Percentiles rank a stretch among this genome's conserved stretches.
phyloP scores from a whole-genome alignment of 257 asterid species.

The Euphrasia confusa region DNA sequence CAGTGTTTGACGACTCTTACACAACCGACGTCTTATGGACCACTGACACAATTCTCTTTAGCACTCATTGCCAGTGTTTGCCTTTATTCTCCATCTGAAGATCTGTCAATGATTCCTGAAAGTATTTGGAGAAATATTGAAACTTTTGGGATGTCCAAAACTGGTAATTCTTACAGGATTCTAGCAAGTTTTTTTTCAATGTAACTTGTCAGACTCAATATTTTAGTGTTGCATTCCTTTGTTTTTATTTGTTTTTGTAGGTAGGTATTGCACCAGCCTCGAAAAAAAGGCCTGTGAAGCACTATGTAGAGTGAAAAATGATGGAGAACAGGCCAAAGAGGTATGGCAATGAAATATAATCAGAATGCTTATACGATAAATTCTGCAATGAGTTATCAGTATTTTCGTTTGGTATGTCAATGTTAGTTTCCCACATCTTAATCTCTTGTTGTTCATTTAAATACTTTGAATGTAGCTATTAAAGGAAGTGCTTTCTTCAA shows the following conservation, averaged over 20 bases:
- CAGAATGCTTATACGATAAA: slow-evolving; percentile 6
- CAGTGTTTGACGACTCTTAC: slow-evolving; percentile 60
- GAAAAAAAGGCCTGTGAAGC: slow-evolving; percentile 83
- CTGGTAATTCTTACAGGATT: slow-evolving; percentile 43
- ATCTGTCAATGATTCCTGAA: slow-evolving; percentile 77
- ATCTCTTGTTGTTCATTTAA: slow-evolving; percentile 17
- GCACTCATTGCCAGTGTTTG: slow-evolving; percentile 76
- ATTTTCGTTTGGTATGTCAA: slow-evolving; percentile 8
- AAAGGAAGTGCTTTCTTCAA: slow-evolving; percentile 70
- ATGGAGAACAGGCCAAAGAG: slow-evolving; percentile 83
- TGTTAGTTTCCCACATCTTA: slow-evolving; percentile 11
- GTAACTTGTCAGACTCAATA: slow-evolving; percentile 7
- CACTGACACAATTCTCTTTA: slow-evolving; percentile 63
- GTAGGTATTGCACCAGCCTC: slow-evolving; percentile 44
- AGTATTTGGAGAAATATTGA: slow-evolving; percentile 80
- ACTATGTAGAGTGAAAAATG: slow-evolving; percentile 58
- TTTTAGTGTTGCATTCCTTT: slow-evolving; percentile 19
- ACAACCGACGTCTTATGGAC: slow-evolving; percentile 61
- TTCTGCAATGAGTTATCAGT: slow-evolving; percentile 13
- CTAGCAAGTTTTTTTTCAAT: slow-evolving; percentile 18
- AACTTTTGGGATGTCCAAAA: slow-evolving; percentile 54
- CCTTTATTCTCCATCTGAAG: slow-evolving; percentile 76
- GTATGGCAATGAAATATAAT: slow-evolving; percentile 30
- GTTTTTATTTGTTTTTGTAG: slow-evolving; percentile 40
- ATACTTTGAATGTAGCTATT: slow-evolving; percentile 43